Evolutionary conservation across 495 filamentous ascomycete species (phyloP).

Genomic region (Neurospora sp.): DNA sequence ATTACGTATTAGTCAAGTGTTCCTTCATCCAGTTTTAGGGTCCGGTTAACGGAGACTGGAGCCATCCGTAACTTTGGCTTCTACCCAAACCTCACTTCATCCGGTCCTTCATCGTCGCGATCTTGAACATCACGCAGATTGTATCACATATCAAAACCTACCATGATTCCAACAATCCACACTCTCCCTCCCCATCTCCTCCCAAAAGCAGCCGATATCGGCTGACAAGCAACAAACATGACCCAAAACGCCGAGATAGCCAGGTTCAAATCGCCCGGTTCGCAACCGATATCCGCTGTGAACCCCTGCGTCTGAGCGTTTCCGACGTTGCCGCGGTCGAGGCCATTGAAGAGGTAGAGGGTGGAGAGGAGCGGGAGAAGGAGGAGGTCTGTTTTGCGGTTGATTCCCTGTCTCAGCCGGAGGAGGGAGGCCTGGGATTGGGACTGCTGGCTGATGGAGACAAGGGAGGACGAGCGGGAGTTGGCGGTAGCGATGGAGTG

Average conservation of each 20-base stretch:
- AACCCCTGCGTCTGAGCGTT: slow-evolving; percentile 31
- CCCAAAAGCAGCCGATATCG: slow-evolving; percentile 45
- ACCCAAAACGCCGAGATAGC: slow-evolving; percentile 46
- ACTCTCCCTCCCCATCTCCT: slow-evolving; percentile 36
- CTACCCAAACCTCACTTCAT: neutral
- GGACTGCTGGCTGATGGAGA: neutral
- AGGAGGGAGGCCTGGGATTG: neutral
- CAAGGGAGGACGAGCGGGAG: neutral
- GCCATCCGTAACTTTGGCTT: slow-evolving; percentile 1
- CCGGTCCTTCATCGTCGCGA: neutral
- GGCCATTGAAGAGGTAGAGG: slow-evolving; percentile 31
- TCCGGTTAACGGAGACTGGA: neutral
- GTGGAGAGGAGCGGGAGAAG: slow-evolving; percentile 26
- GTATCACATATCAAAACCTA: slow-evolving; percentile 3
- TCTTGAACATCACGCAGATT: neutral
- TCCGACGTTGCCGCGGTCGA: slow-evolving; percentile 36
- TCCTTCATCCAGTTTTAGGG: neutral
- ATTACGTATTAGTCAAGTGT: neutral
- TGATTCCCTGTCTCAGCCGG: slow-evolving; percentile 5
- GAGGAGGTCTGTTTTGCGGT: slow-evolving; percentile 24
- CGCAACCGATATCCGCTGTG: slow-evolving; percentile 18
- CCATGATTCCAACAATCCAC: slow-evolving; percentile 48
- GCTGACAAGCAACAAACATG: slow-evolving; percentile 47
- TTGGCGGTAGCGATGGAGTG: neutral
- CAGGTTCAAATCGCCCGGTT: slow-evolving; percentile 39